A percentile compares a stretch with the other conserved stretches of the same genome.
Evolutionary conservation across 1,139 yeast genomes (phyloP).

Genomic region (Yamadazyma songkhlaensis): DNA sequence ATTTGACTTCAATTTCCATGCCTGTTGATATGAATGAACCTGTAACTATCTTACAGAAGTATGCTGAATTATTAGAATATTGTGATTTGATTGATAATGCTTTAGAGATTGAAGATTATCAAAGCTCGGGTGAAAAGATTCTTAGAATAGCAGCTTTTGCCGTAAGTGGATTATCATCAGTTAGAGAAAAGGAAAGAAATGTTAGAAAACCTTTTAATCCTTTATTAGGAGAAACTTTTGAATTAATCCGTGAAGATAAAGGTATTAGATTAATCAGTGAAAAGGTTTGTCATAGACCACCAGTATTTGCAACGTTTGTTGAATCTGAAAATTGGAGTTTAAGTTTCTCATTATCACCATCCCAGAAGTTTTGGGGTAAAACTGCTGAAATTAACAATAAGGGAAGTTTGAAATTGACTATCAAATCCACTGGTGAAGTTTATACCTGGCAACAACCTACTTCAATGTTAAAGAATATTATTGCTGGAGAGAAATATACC

Average conservation of each 20-base stretch:
- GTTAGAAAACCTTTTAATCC: slow-evolving; percentile 92
- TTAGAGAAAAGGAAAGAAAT: slow-evolving; percentile 72
- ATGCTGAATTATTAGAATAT: slow-evolving; percentile 79
- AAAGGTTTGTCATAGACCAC: slow-evolving; percentile 81
- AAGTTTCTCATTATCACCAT: slow-evolving; percentile 71
- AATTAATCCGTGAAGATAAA: slow-evolving; percentile 73
- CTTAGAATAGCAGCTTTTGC: slow-evolving; percentile 81
- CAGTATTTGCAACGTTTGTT: slow-evolving; percentile 73
- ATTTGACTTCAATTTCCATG: slow-evolving; percentile 81
- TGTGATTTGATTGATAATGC: slow-evolving; percentile 65
- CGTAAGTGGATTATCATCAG: slow-evolving; percentile 64
- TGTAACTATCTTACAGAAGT: slow-evolving; percentile 71
- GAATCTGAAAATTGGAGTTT: slow-evolving; percentile 78
- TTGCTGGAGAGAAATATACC: slow-evolving; percentile 94
- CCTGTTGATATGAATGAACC: slow-evolving; percentile 96
- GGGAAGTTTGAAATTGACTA: slow-evolving; percentile 60
- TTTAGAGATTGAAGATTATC: slow-evolving; percentile 34
- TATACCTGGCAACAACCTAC: slow-evolving; percentile 83
- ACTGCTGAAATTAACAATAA: slow-evolving; percentile 77
- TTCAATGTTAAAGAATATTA: slow-evolving; percentile 75
- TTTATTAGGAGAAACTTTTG: slow-evolving; percentile 82
- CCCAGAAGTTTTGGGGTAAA: slow-evolving; percentile 95
- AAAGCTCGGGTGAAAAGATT: slow-evolving; percentile 55
- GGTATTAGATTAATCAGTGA: slow-evolving; percentile 72
- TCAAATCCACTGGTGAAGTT: slow-evolving; percentile 63